These are phyloP conservation scores for Nigrograna mackinnonii DNA, from an alignment of 2,329 filamentous ascomycete genomes.

Conservation along the genomic window DNA sequence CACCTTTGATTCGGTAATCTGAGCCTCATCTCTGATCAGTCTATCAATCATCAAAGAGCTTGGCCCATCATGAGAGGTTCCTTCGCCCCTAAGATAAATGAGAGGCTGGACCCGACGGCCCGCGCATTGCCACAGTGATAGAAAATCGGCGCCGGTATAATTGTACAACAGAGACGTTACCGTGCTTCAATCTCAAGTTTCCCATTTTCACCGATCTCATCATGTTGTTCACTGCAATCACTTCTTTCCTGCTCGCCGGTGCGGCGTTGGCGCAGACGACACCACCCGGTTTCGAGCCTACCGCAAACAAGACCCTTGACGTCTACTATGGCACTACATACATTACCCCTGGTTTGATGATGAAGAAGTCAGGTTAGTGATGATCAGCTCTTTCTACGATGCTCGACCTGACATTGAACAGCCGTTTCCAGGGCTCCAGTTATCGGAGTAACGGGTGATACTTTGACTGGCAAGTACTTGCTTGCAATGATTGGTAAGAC, in stretches of 20 bases:
- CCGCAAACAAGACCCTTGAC: conserved; percentile 25
- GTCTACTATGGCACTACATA: conserved; percentile 33
- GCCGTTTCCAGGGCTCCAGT: conserved; percentile 20
- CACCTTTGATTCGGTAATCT: conserved; percentile 9
- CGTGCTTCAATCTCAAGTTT: not conserved
- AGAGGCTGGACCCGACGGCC: conserved; percentile 8
- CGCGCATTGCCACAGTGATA: conserved; percentile 2
- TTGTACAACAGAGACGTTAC: conserved; percentile 4
- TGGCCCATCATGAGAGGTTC: conserved; percentile 2
- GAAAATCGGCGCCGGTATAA: conserved; percentile 4
- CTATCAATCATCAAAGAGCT: conserved; percentile 5
- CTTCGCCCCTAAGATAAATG: conserved; percentile 1
- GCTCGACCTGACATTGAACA: conserved; percentile 4
- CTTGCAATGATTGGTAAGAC: conserved; percentile 32
- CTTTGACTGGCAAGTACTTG: conserved; percentile 28
- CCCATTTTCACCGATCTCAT: not conserved
- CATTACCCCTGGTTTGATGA: conserved; percentile 28
- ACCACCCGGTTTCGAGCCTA: conserved; percentile 25
- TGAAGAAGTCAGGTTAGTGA: conserved; percentile 28
- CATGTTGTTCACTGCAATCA: conserved; percentile 13
- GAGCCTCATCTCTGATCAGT: conserved; percentile 8
- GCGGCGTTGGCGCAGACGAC: conserved; percentile 21
- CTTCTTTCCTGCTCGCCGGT: conserved; percentile 12
- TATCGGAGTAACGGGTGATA: conserved; percentile 25
- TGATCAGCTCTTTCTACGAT: not conserved